Evolutionary conservation across 306 rosid species (phyloP), one percentile per base, ranked within the genome.

Genomic region (Vigna radiata): DNA sequence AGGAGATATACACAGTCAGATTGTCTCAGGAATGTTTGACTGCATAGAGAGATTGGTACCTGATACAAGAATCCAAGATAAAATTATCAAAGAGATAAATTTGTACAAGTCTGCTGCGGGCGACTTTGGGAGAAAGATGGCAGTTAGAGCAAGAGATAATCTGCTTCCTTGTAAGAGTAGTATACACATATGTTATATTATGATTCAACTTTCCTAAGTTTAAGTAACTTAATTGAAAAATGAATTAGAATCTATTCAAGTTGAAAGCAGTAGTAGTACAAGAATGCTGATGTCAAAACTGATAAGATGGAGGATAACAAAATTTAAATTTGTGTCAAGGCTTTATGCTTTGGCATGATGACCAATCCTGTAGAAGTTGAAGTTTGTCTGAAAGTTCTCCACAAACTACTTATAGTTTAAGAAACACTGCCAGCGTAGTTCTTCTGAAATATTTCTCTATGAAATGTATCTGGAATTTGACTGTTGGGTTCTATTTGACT

Each of bases 41-140:
- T 94, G 97, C 94, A 90, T 91, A 76, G 97, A 94, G 88, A 89
- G 89, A 85, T 83, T 94, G 89, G 81, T 94, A 80, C 86, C 96
- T 50, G 98, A 94, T 87, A 89, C 94, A 44, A 85, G 90, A 81
- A 78, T 89, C 71, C 97, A 94, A 83, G 98, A 91, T 83, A 84
- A 86, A 83, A 94, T 94, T 83, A 89, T 85, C 74, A 94, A 89
- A 83, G 98, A 94, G 84, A 82, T 91, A 47, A 89, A 83, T 87
- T 85, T 54, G 48, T 94, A 91, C 86, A 90, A 91, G 84, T 84
- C 81, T 75, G 90, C 89, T 49, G 88, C 80, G 27, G 94, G 93
- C 73, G 98, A 94, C 85, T 94, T 94, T 83, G 90, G 90, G 77
- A 89, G 98, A 78, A 91, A 89, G 89, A 89, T 90, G 96, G 94